These are phyloP conservation scores for Crocinoboletus sp. DNA, from an alignment of 1,284 basidiomycete genomes.

Conservation along the genomic window DNA sequence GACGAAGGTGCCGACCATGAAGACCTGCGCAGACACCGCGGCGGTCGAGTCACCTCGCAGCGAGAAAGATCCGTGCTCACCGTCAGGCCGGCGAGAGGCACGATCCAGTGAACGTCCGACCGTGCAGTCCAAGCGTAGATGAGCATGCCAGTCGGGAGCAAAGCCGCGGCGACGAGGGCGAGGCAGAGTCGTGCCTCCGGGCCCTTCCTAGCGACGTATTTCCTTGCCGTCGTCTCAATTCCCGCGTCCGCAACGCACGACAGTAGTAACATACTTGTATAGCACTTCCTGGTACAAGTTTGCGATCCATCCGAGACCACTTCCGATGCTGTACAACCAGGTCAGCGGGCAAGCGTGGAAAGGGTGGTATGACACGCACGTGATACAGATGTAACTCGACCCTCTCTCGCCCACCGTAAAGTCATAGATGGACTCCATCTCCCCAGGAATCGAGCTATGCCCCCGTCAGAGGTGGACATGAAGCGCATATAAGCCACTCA, in stretches of 20 bases:
- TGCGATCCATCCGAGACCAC: constrained; percentile 24
- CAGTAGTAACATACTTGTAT: constrained; percentile 33
- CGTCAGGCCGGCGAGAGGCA: constrained; percentile 41
- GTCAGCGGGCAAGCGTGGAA: background rate
- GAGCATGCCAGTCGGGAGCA: constrained; percentile 51
- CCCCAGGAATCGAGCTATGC: constrained; percentile 45
- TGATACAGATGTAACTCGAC: constrained; percentile 44
- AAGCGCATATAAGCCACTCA: constrained; percentile 25
- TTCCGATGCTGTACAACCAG: constrained; percentile 26
- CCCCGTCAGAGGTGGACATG: background rate
- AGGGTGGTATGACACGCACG: constrained; percentile 32
- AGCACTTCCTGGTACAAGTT: constrained; percentile 45
- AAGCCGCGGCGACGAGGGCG: constrained; percentile 50
- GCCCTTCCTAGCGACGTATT: constrained; percentile 40
- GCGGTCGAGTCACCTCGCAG: background rate
- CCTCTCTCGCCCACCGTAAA: constrained; percentile 51
- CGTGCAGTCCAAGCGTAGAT: constrained; percentile 44
- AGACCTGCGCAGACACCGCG: constrained; percentile 35
- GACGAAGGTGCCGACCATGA: constrained; percentile 52
- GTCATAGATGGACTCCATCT: constrained; percentile 46
- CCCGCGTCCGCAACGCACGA: constrained; percentile 7
- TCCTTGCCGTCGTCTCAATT: constrained; percentile 18
- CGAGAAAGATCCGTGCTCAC: too few species aligned
- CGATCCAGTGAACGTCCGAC: constrained; percentile 37
- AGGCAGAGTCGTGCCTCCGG: constrained; percentile 61